phyloP scores from a whole-genome alignment of 1,284 basidiomycete species.

The Ustilago loliicola region DNA sequence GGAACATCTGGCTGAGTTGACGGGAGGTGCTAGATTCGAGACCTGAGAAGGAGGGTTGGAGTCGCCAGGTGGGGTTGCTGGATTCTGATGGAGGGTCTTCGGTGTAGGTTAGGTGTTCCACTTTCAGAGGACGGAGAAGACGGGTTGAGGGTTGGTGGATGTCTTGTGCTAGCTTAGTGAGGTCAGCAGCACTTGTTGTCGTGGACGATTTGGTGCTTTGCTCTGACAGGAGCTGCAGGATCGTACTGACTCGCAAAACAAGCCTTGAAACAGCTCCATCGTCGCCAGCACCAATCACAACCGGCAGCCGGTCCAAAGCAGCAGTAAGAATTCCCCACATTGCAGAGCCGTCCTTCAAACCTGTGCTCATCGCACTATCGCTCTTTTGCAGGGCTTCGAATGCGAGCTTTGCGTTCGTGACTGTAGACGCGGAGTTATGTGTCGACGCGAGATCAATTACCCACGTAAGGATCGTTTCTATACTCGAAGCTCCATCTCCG shows the following conservation, averaged over 20 bases:
- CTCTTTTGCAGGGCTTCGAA: slow-evolving; percentile 10
- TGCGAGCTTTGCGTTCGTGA: slow-evolving; percentile 1
- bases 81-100: not conserved
- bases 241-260: slow-evolving; percentile 21
- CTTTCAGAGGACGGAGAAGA: slow-evolving; percentile 13
- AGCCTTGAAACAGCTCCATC: slow-evolving; percentile 31
- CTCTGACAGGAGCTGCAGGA: slow-evolving; percentile 9
- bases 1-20: slow-evolving; percentile 32
- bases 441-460: slow-evolving; percentile 37
- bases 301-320: slow-evolving; percentile 21
- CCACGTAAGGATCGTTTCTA: slow-evolving; percentile 33
- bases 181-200: not conserved
- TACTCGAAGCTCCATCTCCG: not conserved
- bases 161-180: slow-evolving; percentile 19
- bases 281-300: slow-evolving; percentile 17
- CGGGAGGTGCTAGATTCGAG: slow-evolving; percentile 24
- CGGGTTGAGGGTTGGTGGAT: slow-evolving; percentile 10
- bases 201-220: too few species aligned
- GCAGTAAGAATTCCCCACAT: slow-evolving; percentile 24
- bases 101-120: slow-evolving; percentile 21
- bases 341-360: slow-evolving; percentile 3
- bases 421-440: slow-evolving; percentile 13
- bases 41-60: slow-evolving; percentile 26
- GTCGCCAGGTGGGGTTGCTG: slow-evolving; percentile 11
- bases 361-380: not conserved